Base-by-base conservation (phyloP, 768 basidiomycete species). In the Hygrophoropsis aurantiaca region DNA sequence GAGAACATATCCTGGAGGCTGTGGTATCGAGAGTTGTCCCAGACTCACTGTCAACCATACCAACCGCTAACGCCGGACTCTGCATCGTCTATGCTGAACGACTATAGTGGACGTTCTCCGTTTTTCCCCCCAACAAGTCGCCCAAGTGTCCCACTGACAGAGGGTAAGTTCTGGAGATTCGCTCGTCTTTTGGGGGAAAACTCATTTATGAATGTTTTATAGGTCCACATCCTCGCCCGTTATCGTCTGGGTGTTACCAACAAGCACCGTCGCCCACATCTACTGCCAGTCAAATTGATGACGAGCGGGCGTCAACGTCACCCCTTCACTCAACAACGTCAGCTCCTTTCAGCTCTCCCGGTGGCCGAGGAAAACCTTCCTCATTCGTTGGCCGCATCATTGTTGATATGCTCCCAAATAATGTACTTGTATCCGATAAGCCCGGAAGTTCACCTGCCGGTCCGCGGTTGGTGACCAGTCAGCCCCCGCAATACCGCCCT, bases 1-100 rank as follows among this genome's bases (percentile, higher is more conserved):
- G 91, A 94, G 68, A 92, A 94, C 58, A 84, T 94, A 44, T 83
- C 87, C 3, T 94, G 91, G 91, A 73, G 91, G 43, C 70, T 94
- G 7, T 89, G 89, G 85, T 80, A 86, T 61, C 78, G 82, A 53
- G 80, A 87, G 51, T 70, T 86, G 58, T 62, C 74, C 42, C 61
- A 69, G 24, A 52, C 67, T 23, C 69, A 68, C 26, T 18, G 38
- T 18, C 27, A 30, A 30, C 11, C 58, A n/a, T 60, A 49, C 39
- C 62, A 55, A 11, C 60, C 64, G 1, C 50, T 60, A 33, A 62
- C 65, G 8, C 65, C 67, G 11, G 59, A 65, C 32, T 57, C 61
- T 15, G 25, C 53, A 19, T 58, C 58, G 0, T 60, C 61, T 1
- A 53, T 36, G 32, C 49, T 47, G 36, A 54, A 47, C 15, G 50